A percentile compares a stretch with the other conserved stretches of the same genome.
These are phyloP conservation scores for Lactifluus piperatus DNA, from an alignment of 768 basidiomycete genomes.

Conservation along the genomic window DNA sequence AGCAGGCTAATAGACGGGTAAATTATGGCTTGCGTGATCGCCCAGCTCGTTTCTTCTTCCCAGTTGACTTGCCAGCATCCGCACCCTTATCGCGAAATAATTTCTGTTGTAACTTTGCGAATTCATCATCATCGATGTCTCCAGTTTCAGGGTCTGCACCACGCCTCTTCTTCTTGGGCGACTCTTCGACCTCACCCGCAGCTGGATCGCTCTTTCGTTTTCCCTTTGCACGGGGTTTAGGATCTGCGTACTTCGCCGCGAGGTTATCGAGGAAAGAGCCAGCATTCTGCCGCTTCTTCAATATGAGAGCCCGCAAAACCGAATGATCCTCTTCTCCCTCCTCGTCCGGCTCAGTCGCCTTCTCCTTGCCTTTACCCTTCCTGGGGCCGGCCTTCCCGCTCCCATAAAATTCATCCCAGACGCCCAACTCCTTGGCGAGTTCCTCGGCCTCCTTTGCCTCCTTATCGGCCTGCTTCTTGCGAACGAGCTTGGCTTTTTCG, in stretches of 20 bases:
- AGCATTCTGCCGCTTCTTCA: constrained; percentile 63
- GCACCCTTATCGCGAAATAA: constrained; percentile 37
- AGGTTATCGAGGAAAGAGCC: constrained; percentile 68
- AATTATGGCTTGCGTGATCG: constrained; percentile 9
- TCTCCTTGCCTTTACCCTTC: constrained; percentile 41
- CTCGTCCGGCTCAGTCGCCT: constrained; percentile 32
- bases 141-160: constrained; percentile 34
- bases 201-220: constrained; percentile 36
- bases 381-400: constrained; percentile 57
- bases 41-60: constrained; percentile 12
- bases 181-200: constrained; percentile 32
- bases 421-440: constrained; percentile 77
- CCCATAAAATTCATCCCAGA: constrained; percentile 92
- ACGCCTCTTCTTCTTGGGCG: constrained; percentile 41
- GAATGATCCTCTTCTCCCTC: constrained; percentile 55
- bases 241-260: constrained; percentile 62
- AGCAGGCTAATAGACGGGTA: background rate
- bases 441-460: constrained; percentile 82
- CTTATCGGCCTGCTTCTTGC: constrained; percentile 64
- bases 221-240: constrained; percentile 32
- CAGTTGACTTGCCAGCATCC: background rate
- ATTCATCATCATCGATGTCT: constrained; percentile 60
- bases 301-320: constrained; percentile 70
- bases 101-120: constrained; percentile 49
- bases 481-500: constrained; percentile 64